A percentile compares a stretch with the other conserved stretches of the same genome.
Conservation (phyloP, 352 stramenopile genomes). For the Phytophthora pistaciae region DNA sequence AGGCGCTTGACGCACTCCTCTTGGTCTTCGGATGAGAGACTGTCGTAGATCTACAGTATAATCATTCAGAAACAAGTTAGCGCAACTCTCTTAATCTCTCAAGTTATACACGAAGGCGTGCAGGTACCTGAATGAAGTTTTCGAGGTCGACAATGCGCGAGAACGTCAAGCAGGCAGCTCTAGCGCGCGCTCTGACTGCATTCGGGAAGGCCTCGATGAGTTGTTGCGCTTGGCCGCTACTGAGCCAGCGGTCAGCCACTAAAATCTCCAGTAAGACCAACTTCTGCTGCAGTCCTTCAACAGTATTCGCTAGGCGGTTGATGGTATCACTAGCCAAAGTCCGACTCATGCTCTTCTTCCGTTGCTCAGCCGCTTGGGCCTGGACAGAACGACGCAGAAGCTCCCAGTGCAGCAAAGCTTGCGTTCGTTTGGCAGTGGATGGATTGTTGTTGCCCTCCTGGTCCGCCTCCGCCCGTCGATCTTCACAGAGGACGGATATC, state of each 20-base stretch:
- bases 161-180: conserved; percentile 68
- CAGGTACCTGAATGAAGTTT: conserved; percentile 68
- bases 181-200: conserved; percentile 53
- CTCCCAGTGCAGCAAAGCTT: conserved; percentile 52
- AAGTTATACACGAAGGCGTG: neutral
- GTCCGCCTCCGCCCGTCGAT: conserved; percentile 2
- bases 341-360: neutral
- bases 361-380: neutral
- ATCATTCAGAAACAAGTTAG: neutral
- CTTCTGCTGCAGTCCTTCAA: conserved; percentile 33
- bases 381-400: conserved; percentile 41
- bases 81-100: too few species aligned
- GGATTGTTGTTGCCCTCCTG: neutral
- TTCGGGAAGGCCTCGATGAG: conserved; percentile 59
- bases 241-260: conserved; percentile 61
- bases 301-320: conserved; percentile 21
- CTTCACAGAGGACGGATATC: conserved; percentile 23
- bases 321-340: conserved; percentile 9
- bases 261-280: conserved; percentile 58
- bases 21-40: conserved; percentile 62
- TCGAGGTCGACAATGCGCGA: conserved; percentile 78
- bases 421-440: conserved; percentile 12
- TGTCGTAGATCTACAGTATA: conserved; percentile 54
- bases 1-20: conserved; percentile 66
- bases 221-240: conserved; percentile 48